phyloP scores from a whole-genome alignment of 163 green algal genomes.

The Chlamydomonas reinhardtii region DNA sequence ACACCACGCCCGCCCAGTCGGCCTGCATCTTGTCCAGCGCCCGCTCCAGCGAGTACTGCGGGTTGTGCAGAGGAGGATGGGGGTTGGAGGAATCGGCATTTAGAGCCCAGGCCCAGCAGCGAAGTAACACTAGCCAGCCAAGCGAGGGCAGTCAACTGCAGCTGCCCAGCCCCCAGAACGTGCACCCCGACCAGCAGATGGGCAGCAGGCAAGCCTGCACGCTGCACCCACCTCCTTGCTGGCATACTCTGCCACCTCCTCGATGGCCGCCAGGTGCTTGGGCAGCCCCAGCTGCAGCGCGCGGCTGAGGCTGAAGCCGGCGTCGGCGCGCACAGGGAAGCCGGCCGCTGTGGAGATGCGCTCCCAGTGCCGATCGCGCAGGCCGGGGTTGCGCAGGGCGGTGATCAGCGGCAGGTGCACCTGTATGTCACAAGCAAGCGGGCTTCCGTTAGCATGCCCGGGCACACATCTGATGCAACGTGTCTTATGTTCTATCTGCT shows the following conservation, averaged over 20 bases:
- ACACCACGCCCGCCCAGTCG: conserved; percentile 69
- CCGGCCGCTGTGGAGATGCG: conserved; percentile 66
- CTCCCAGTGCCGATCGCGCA: conserved; percentile 78
- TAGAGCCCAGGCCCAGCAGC: too few species aligned
- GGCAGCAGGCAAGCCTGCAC: too few species aligned
- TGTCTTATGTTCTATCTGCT: too few species aligned
- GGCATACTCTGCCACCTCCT: conserved; percentile 79
- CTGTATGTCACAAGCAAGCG: neutral
- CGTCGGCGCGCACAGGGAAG: conserved; percentile 72
- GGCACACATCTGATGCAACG: too few species aligned
- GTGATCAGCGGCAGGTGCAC: conserved; percentile 74
- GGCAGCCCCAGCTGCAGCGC: conserved; percentile 81
- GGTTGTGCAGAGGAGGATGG: too few species aligned
- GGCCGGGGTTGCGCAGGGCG: conserved; percentile 77
- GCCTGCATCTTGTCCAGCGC: conserved; percentile 83
- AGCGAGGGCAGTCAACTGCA: too few species aligned
- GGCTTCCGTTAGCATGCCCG: too few species aligned
- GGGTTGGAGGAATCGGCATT: neutral
- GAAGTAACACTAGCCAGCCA: too few species aligned
- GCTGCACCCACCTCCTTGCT: conserved; percentile 67
- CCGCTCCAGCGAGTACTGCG: conserved; percentile 78
- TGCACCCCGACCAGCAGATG: too few species aligned
- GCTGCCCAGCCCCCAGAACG: too few species aligned
- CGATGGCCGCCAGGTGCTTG: conserved; percentile 70
- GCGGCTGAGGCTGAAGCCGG: conserved; percentile 75